A percentile compares a stretch with the other conserved stretches of the same genome.
phyloP scores from a whole-genome alignment of 345 rosid species.

The Eucalyptus curtisii region DNA sequence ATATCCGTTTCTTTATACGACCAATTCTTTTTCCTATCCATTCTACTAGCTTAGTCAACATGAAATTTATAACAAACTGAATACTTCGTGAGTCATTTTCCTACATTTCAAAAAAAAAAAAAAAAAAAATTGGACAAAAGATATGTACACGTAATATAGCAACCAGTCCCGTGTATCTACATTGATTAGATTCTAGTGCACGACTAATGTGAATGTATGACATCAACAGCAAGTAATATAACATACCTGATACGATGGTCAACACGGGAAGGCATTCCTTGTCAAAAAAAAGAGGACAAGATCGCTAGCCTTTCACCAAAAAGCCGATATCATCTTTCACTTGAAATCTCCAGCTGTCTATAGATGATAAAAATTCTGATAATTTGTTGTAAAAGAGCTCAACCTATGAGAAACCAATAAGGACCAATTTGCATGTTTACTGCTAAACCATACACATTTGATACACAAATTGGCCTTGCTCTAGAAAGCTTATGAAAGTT shows the following conservation, averaged over 20 bases:
- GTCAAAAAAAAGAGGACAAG: neutral
- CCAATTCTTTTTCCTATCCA: neutral
- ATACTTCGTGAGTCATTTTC: neutral
- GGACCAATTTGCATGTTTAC: neutral
- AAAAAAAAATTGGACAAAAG: neutral
- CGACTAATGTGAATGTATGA: neutral
- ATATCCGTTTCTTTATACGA: neutral
- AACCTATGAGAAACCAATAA: neutral
- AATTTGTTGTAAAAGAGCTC: neutral
- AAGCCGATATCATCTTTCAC: neutral
- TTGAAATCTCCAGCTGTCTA: neutral
- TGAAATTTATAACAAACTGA: neutral
- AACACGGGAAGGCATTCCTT: neutral
- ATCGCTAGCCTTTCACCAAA: neutral
- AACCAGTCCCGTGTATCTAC: neutral
- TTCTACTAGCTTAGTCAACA: neutral
- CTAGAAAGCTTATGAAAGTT: neutral
- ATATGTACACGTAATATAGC: neutral
- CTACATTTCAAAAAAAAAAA: neutral
- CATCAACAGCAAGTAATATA: neutral
- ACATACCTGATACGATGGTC: neutral
- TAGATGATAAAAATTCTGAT: neutral
- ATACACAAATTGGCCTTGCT: neutral
- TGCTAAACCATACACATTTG: neutral
- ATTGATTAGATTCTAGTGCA: neutral